Percentiles rank a stretch among this genome's conserved stretches.
These are phyloP conservation scores for Myrica gale DNA, from an alignment of 306 rosid genomes.

Conservation along the genomic window DNA sequence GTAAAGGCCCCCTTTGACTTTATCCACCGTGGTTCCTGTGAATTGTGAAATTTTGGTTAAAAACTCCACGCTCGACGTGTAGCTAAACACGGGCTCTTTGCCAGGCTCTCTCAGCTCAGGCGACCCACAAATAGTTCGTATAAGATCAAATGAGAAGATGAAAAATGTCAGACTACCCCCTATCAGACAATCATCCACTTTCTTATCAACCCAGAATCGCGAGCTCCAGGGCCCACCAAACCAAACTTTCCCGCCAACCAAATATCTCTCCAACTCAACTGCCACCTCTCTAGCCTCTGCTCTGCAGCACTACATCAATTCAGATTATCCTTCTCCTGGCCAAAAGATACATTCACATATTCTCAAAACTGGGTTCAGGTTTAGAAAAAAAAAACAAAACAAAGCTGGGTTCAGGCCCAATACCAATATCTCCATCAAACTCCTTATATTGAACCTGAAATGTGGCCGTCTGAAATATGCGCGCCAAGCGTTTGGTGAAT, in stretches of 20 bases:
- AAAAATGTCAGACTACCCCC: conserved; percentile 25
- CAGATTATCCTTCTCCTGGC: conserved; percentile 69
- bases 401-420: conserved; percentile 43
- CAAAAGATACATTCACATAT: conserved; percentile 68
- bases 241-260: conserved; percentile 30
- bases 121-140: background rate
- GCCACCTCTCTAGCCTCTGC: conserved; percentile 42
- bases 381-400: too few species aligned
- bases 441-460: conserved; percentile 63
- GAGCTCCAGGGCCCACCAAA: background rate
- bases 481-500: conserved; percentile 70
- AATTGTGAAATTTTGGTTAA: too few species aligned
- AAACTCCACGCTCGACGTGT: background rate
- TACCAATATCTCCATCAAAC: conserved; percentile 70
- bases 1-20: too few species aligned
- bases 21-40: too few species aligned
- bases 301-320: conserved; percentile 66
- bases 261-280: conserved; percentile 24
- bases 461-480: conserved; percentile 57
- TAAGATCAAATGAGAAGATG: conserved; percentile 29
- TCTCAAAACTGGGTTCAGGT: conserved; percentile 39
- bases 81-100: background rate
- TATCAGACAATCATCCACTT: conserved; percentile 16
- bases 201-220: conserved; percentile 8
- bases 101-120: background rate